Base-by-base conservation (phyloP, 805 yeast species). In the Cyberlindnera mississippiensis region DNA sequence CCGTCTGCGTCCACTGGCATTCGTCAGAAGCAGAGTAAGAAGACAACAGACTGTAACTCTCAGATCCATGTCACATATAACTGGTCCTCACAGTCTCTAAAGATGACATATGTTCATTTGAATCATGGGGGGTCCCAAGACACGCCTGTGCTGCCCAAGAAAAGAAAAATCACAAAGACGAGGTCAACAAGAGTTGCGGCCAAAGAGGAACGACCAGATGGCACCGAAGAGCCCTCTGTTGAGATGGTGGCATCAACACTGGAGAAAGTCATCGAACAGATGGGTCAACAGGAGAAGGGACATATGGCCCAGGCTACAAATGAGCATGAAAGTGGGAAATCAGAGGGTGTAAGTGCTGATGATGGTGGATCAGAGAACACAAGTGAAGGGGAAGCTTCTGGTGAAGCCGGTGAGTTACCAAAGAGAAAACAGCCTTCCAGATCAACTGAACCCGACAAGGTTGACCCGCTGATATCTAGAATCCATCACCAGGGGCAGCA, bases 31-130 rank as follows among this genome's bases (percentile, higher is more conserved):
- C 19, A 6, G 18, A 32, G 33, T 13, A 40, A 31, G 40, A 44
- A 44, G 36, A 30, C 37, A 2, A 29, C 28, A 13, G 44, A 40
- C 28, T 44, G 48, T 18, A 40, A 35, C 28, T 44, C 48, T 3
- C 34, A 35, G 22, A 15, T 44, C 2, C 43, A 44, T n/a, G 34
- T 33, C 19, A 22, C 43, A 2, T 44, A 44, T 29, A 40, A 40
- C 28, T 44, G 44, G 39, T 4, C 31, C 4, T 39, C 39, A 22
- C 35, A 26, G 27, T n/a, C 22, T 1, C 3, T 44, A 37, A 37
- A 35, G 24, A 17, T 44, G 13, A 28, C 35, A 10, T 40, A 39
- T 13, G 18, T 34, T 6, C 44, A 40, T 32, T 7, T 40, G 5
- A 40, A 35, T 20, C 49, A 39, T 14, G 12, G 35, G 9, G 15